Base-by-base conservation (phyloP, 2,329 filamentous ascomycete genomes). In the Fusarium protoensiforme region DNA sequence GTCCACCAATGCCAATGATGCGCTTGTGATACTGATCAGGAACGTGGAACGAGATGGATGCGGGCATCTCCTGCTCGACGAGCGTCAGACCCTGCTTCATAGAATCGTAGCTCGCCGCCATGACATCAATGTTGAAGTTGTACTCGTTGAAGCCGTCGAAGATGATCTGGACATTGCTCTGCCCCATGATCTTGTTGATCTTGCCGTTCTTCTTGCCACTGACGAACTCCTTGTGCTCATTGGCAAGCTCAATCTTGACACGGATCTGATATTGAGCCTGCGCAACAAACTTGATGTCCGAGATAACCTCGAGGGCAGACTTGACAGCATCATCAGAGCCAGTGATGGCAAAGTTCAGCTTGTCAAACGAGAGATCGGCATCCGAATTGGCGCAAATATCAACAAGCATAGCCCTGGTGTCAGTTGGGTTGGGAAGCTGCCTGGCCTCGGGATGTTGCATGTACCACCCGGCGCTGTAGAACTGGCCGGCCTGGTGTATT, bases 141-240 rank as follows among this genome's bases (percentile, higher is more conserved):
- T 98, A 99, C 85, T 99, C 96, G 83, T 98, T 98, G 87, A 98
- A 99, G 72, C 95, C 95, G 81, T 99, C 96, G 76, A 99, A 99
- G 72, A 99, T 96, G 79, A 99, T 98, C 84, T 99, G 96, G 14
- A 99, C 96, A 78, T 97, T 98, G 88, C 95, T 98, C 83, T 98
- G 96, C 27, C 96, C 96, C 96, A 99, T 99, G 79, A 99, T 99
- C 88, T 99, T 99, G 88, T 99, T 99, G 84, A 99, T 99, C 86
- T 99, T 99, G 83, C 96, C 96, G 78, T 99, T 99, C 87, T 99
- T 99, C 88, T 99, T 99, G 77, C 96, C 96, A 77, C 95, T 98
- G 65, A 99, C 96, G 81, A 99, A 99, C 80, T 99, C 96, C 84
- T 99, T 99, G 87, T 99, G 96, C 85, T 99, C 96, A 80, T 98